Evolutionary conservation across 2,329 filamentous ascomycete species (phyloP), one percentile per base, ranked within the genome.

Genomic region (Colletotrichum horii): DNA sequence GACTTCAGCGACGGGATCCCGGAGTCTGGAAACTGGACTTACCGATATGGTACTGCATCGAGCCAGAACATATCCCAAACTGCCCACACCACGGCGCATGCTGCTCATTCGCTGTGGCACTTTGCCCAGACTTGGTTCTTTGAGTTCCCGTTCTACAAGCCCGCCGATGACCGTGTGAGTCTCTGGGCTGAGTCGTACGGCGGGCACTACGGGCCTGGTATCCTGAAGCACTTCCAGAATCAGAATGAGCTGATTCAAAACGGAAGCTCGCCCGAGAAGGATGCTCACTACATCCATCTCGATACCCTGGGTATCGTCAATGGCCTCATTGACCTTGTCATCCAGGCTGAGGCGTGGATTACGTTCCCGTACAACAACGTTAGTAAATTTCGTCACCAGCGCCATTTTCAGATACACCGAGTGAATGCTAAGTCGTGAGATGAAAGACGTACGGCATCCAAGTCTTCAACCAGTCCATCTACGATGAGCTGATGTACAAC

Each of bases 281-380:
- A 68, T 26, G 76, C 78, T 1, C 78, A 77, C 14, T 75, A 76
- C 36, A 90, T 94, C 62, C 88, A 90, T 70, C 85, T 95, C 12
- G 85, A 85, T n/a, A 91, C 93, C 1, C 83, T 95, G 0, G 93
- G 93, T 15, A 93, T 95, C 74, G 86, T 94, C 74, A 94, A 95
- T 81, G 94, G 93, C 8, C 91, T 93, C 77, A 85, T 95, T 48
- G 94, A 96, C 79, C 87, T 90, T 77, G 81, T 91, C 22, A 87
- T 91, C 2, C 92, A 95, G 83, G 85, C 85, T 4, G 89, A 90
- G 5, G 89, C 84, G 76, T 91, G 90, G 78, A 88, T 91, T 3
- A 80, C 83, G 5, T 93, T 92, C 80, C 89, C 90, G 8, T 87
- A 88, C 76, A 90, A 91, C 80, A 94, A 94, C 80, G 92, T 14